A percentile compares a stretch with the other conserved stretches of the same genome.
Evolutionary conservation across 2,329 filamentous ascomycete genomes (phyloP).

Genomic region (Sclerotinia glacialis): DNA sequence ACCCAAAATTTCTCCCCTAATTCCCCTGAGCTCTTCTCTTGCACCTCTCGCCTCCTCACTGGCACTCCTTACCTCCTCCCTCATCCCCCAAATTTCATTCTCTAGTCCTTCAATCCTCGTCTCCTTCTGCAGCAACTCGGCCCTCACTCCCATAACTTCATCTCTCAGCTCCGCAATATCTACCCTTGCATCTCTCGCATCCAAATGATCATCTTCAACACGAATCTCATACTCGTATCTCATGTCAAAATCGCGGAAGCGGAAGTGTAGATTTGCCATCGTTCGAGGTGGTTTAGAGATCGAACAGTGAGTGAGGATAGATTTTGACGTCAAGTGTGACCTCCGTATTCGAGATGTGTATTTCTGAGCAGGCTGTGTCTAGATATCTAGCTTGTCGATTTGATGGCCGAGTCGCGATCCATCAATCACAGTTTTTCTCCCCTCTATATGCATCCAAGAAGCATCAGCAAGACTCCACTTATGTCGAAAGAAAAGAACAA

Average conservation of each 20-base stretch:
- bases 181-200: not conserved
- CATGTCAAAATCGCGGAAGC: not conserved
- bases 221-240: not conserved
- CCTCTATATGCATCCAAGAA: not conserved
- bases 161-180: not conserved
- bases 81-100: not conserved
- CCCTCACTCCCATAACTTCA: not conserved
- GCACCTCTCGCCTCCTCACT: not conserved
- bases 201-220: not conserved
- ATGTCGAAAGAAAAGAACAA: not conserved
- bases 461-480: not conserved
- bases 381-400: not conserved
- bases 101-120: not conserved
- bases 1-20: not conserved
- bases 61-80: not conserved
- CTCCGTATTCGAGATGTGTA: not conserved
- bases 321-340: not conserved
- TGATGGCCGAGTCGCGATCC: not conserved
- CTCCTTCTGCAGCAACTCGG: not conserved
- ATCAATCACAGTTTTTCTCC: not conserved
- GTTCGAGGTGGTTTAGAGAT: not conserved
- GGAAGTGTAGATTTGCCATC: slow-evolving; percentile 3
- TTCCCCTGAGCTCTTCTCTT: not conserved
- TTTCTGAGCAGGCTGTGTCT: not conserved
- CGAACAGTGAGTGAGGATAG: not conserved